Evolutionary conservation across 306 rosid species (phyloP).

Genomic region (cucumber (Cucumis sativus)): Cucumber_9930_V3 NC_026657.2:32786501-32787000

Average conservation of each 20-base stretch:
- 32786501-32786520: slow-evolving; percentile 86
- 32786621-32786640: slow-evolving; percentile 40
- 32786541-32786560: slow-evolving; percentile 90
- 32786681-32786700: slow-evolving; percentile 19
- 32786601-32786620: slow-evolving; percentile 81
- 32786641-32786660: slow-evolving; percentile 3
- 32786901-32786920: not conserved
- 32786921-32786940: not conserved
- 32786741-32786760: slow-evolving; percentile 80
- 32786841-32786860: not conserved
- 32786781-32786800: slow-evolving; percentile 87
- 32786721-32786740: slow-evolving; percentile 96
- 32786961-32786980: not conserved
- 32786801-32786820: slow-evolving; percentile 85
- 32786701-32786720: slow-evolving; percentile 75
- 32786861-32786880: not conserved
- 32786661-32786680: slow-evolving; percentile 10
- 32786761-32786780: slow-evolving; percentile 62
- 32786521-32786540: slow-evolving; percentile 96
- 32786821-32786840: slow-evolving; percentile 13
- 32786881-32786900: not conserved
- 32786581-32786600: slow-evolving; percentile 61
- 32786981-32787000: not conserved
- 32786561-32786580: slow-evolving; percentile 80
- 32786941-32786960: not conserved